Evolutionary conservation across 73 alveolate genomes (phyloP).

Genomic region (Halteria grandinella): DNA sequence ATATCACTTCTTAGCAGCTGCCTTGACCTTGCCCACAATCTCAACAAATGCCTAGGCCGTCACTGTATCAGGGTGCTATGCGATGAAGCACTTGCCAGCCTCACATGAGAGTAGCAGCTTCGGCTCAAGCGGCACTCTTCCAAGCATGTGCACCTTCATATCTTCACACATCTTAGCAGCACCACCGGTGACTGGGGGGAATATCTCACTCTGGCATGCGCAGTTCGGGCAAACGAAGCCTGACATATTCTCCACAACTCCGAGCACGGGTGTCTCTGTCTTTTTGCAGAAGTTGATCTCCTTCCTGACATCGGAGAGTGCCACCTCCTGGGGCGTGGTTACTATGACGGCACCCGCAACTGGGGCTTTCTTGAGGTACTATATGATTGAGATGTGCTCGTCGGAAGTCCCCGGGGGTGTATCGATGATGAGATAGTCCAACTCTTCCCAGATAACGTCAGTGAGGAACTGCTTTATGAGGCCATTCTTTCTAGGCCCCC

Average conservation of each 20-base stretch:
- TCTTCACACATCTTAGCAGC: slow-evolving; percentile 92
- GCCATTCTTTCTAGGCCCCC: slow-evolving; percentile 98
- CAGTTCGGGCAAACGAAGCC: slow-evolving; percentile 97
- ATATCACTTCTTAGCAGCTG: slow-evolving; percentile 2
- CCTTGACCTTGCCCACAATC: slow-evolving; percentile 7
- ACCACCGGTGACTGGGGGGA: slow-evolving; percentile 96
- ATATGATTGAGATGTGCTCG: slow-evolving; percentile 95
- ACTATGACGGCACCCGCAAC: slow-evolving; percentile 96
- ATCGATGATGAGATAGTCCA: slow-evolving; percentile 97
- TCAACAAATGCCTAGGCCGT: not conserved
- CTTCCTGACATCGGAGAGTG: slow-evolving; percentile 98
- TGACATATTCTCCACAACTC: slow-evolving; percentile 94
- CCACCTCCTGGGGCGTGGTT: slow-evolving; percentile 99
- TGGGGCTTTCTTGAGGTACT: slow-evolving; percentile 84
- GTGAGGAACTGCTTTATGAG: slow-evolving; percentile 98
- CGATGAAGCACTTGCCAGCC: slow-evolving; percentile 77
- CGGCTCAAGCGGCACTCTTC: slow-evolving; percentile 85
- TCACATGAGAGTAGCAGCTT: slow-evolving; percentile 74
- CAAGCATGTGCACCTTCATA: slow-evolving; percentile 67
- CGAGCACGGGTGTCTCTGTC: slow-evolving; percentile 91
- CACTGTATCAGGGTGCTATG: slow-evolving; percentile 57
- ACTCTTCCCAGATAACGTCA: slow-evolving; percentile 99
- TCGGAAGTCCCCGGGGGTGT: slow-evolving; percentile 99
- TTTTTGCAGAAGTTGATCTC: slow-evolving; percentile 94
- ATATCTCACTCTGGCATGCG: slow-evolving; percentile 80